Base-by-base conservation (phyloP, 345 rosid genomes). In the Melaleuca alternifolia region DNA sequence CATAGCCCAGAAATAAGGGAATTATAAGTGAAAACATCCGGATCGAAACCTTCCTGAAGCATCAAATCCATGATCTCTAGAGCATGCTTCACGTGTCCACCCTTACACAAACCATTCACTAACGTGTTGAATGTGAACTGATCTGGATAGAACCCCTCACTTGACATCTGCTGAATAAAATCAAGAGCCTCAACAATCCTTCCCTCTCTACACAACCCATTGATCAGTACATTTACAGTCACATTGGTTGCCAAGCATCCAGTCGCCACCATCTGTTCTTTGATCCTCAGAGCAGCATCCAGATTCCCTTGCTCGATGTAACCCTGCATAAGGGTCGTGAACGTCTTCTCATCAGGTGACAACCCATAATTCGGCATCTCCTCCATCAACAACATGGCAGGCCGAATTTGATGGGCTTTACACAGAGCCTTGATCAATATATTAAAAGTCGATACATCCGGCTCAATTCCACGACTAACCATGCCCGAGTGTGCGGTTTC, bases 21-120 rank as follows among this genome's bases (percentile, higher is more conserved):
- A 90, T 97, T 96, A 54, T 96, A 96, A 0, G 98, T 96, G 85
- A 91, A 94, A 26, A 94, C 85, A 90, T 96, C 98, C 0, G 95
- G 99, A 91, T 97, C 97, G 82, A 93, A 92, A 54, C 99, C 97
- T 48, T 95, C 95, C 53, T 90, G 93, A 91, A 96, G 96, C 98
- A 97, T 97, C 93, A 92, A 87, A 88, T 95, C 97, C 97, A 96
- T 90, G 54, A 95, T 91, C 92, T 94, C 98, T 84, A 94, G 71
- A 44, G 94, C 96, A 76, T 97, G 98, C 85, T 94, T 93, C 85
- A 94, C 96, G 91, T 95, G 95, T 13, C 97, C 95, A 0, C 90
- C 92, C 91, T 90, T 96, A 88, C 97, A 95, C 91, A 97, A 92
- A 57, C 98, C 98, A 85, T 93, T 94, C 88, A 95, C 97, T 88